Base-by-base conservation (phyloP, 345 rosid genomes). In the Eucalyptus camaldulensis region DNA sequence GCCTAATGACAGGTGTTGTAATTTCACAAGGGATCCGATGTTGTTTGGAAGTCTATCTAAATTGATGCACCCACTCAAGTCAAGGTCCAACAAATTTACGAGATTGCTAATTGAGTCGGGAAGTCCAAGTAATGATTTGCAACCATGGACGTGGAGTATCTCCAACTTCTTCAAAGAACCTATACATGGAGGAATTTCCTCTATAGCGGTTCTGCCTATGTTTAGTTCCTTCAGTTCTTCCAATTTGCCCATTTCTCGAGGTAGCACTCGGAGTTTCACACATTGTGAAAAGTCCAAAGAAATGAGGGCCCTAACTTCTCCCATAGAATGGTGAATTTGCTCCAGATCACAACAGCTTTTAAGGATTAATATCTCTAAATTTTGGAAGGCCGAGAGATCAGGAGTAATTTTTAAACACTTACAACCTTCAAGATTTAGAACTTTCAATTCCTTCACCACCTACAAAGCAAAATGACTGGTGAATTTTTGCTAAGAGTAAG, bases 281-380 rank as follows among this genome's bases (percentile, higher is more conserved):
- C 87, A 88, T 27, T 24, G n/a, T 4, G 33, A 7, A 3, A 88
- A 40, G 27, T 54, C 44, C 86, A 80, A 43, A 86, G 33, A 62
- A 13, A 62, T 3, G 37, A 62, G 72, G 19, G 6, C 6, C 72
- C 33, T n/a, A 4, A 54, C 16, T 27, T 81, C 45, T 11, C 87
- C 87, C 3, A 88, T 88, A 33, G 89, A 88, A 10, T 27, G n/a
- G 45, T 81, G 51, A 33, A 81, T 51, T n/a, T 43, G 9, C 29
- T 49, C 15, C 43, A 40, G 4, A 0, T 8, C 1, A 5, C 1
- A 1, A 44, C 87, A 88, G 3, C 27, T 10, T 50, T 14, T 27
- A 44, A 88, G 50, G n/a, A 54, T 1, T 49, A 88, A 81, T 83
- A 67, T 88, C 87, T 88, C 89, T 11, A 88, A 81, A 40, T 15